Percentiles rank a stretch among this genome's conserved stretches.
These are phyloP conservation scores for Teratosphaeria epicoccoides DNA, from an alignment of 2,329 filamentous ascomycete genomes.

Conservation along the genomic window DNA sequence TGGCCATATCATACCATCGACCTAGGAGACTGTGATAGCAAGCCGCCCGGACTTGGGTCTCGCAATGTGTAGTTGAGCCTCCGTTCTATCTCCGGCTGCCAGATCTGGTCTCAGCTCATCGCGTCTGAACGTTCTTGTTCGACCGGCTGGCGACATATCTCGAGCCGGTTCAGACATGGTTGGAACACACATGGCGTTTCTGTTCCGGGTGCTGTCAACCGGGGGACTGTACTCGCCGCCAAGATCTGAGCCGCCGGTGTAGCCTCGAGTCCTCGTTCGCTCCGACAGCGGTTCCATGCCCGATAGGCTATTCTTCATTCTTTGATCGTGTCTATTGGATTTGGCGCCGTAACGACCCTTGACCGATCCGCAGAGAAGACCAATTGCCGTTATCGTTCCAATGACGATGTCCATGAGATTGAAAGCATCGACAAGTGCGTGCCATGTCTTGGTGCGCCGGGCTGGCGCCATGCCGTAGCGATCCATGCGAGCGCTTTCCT, in stretches of 20 bases:
- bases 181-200: slow-evolving; percentile 1
- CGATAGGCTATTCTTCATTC: neutral
- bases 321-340: neutral
- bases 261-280: neutral
- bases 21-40: neutral
- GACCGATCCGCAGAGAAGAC: slow-evolving; percentile 4
- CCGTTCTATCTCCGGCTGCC: neutral
- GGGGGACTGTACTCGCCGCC: slow-evolving; percentile 4
- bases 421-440: slow-evolving; percentile 8
- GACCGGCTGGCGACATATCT: slow-evolving; percentile 4
- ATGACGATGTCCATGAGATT: slow-evolving; percentile 11
- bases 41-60: slow-evolving; percentile 4
- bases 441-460: slow-evolving; percentile 6
- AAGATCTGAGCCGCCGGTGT: slow-evolving; percentile 4
- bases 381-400: slow-evolving; percentile 7
- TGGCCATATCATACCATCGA: slow-evolving; percentile 1
- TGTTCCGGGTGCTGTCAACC: neutral
- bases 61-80: slow-evolving; percentile 3
- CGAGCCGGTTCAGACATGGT: slow-evolving; percentile 6
- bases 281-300: slow-evolving; percentile 4
- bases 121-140: slow-evolving; percentile 6
- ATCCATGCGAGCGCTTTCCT: slow-evolving; percentile 4
- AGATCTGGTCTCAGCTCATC: slow-evolving; percentile 2
- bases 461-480: slow-evolving; percentile 5
- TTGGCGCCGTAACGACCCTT: slow-evolving; percentile 5